Conservation (phyloP, 805 yeast genomes). For the Wickerhamomyces canadensis region DNA sequence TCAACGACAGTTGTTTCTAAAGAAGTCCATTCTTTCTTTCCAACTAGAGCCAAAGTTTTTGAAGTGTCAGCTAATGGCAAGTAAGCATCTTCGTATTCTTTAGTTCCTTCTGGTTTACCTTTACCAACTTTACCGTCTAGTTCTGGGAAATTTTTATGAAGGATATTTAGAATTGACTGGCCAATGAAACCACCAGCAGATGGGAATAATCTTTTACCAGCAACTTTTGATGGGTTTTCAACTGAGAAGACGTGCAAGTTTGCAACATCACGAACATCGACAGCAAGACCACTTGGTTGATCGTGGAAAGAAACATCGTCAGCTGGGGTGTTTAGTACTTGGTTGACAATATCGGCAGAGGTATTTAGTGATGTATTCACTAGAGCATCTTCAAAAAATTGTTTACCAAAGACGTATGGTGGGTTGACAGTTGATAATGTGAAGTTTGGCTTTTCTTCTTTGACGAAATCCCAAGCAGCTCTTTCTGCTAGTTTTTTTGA, state of each 20-base stretch:
- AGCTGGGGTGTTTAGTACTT: conserved; percentile 23
- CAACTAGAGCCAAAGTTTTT: conserved; percentile 2
- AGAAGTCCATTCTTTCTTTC: conserved; percentile 21
- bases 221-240: conserved; percentile 14
- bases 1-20: conserved; percentile 35
- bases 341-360: conserved; percentile 31
- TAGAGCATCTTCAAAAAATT: conserved; percentile 39
- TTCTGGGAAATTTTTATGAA: conserved; percentile 31
- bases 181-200: conserved; percentile 11
- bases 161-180: conserved; percentile 11
- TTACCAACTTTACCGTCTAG: conserved; percentile 33
- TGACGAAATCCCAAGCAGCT: conserved; percentile 50
- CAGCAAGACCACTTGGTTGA: conserved; percentile 7
- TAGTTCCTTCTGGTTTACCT: conserved; percentile 27
- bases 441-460: conserved; percentile 30
- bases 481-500: conserved; percentile 57
- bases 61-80: conserved; percentile 3
- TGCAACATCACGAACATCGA: conserved; percentile 39
- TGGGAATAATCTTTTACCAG: conserved; percentile 23
- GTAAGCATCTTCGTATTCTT: neutral
- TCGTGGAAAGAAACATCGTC: conserved; percentile 16
- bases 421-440: conserved; percentile 43
- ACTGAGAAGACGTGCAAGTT: conserved; percentile 32
- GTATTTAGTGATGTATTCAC: conserved; percentile 33
- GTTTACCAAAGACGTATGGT: conserved; percentile 52